Conservation (phyloP, 2,329 filamentous ascomycete genomes). For the Alternaria hordeiaustralica region DNA sequence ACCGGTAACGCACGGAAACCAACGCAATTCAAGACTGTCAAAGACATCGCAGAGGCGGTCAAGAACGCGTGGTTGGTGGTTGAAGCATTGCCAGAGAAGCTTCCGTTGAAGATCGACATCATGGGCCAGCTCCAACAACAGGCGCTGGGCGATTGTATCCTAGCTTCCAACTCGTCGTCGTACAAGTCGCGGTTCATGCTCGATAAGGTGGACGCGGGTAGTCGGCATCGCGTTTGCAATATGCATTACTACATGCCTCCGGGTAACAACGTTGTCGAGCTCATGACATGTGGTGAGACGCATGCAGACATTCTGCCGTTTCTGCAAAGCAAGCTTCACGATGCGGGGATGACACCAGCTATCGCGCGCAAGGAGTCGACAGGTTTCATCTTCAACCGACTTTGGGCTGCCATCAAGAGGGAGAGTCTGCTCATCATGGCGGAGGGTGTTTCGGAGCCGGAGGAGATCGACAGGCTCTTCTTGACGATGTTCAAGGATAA, state of each 20-base stretch:
- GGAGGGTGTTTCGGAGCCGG: conserved; percentile 57
- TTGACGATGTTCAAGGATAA: conserved; percentile 46
- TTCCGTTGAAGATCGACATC: conserved; percentile 57
- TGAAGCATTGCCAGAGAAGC: conserved; percentile 60
- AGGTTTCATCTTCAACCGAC: conserved; percentile 62
- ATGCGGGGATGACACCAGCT: conserved; percentile 53
- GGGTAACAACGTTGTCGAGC: conserved; percentile 54
- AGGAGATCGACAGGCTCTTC: conserved; percentile 60
- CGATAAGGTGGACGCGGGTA: conserved; percentile 50
- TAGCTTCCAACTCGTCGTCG: conserved; percentile 61
- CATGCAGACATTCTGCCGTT: conserved; percentile 54
- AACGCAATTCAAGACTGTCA: conserved; percentile 23
- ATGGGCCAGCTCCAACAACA: conserved; percentile 56
- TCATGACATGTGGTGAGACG: conserved; percentile 61
- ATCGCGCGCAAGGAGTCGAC: conserved; percentile 58
- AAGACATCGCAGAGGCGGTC: conserved; percentile 52
- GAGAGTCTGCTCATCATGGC: conserved; percentile 58
- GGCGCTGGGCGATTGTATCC: conserved; percentile 55
- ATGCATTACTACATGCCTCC: conserved; percentile 61
- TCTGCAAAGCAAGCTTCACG: conserved; percentile 49
- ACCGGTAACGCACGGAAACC: background rate
- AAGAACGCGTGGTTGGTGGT: conserved; percentile 60
- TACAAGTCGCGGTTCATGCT: conserved; percentile 61
- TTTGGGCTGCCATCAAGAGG: conserved; percentile 65
- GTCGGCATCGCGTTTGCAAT: conserved; percentile 45